Base-by-base conservation (phyloP, 257 asterid genomes). In the Thymus mandschuricus region DNA sequence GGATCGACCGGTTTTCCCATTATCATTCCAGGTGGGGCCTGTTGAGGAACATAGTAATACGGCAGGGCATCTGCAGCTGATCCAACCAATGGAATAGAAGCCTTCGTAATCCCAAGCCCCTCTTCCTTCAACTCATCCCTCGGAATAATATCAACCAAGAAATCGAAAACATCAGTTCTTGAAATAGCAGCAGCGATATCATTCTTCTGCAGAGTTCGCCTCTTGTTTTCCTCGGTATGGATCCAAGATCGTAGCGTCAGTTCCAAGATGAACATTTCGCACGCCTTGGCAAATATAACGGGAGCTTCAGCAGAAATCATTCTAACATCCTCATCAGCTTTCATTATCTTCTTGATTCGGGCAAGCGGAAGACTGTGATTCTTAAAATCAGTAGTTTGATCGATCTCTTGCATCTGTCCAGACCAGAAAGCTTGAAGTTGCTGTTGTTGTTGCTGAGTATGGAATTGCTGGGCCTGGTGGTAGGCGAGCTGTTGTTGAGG, bases 221-320 rank as follows among this genome's bases (percentile, higher is more conserved):
- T 79, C 55, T 88, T 88, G 82, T 84, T 88, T 58, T 88, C 95
- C 63, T 86, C 95, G 0, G 91, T 84, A 54, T 88, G 86, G 66
- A 86, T 79, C 95, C 91, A 86, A 4, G 91, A 81, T 40, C 91
- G 81, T 50, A 86, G 71, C 0, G 88, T 88, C 54, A 88, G 79
- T 79, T 88, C 95, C 86, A 86, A 57, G 74, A 86, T 83, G 80
- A 88, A 86, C 85, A 88, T 86, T 80, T 88, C 91, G 10, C 91
- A 88, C 0, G 95, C 95, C 76, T 88, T 88, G 30, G 95, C 86
- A 3, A 88, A 88, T 40, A 88, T 60, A 6, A 88, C 84, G 0
- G 91, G 89, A 28, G 95, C 95, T 76, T 88, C 95, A 7, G 91
- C 87, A 12, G 95, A 88, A 10, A 88, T 85, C 91, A 88, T 83